phyloP scores from a whole-genome alignment of 2,329 filamentous ascomycete species.

The Didymella keratinophila region DNA sequence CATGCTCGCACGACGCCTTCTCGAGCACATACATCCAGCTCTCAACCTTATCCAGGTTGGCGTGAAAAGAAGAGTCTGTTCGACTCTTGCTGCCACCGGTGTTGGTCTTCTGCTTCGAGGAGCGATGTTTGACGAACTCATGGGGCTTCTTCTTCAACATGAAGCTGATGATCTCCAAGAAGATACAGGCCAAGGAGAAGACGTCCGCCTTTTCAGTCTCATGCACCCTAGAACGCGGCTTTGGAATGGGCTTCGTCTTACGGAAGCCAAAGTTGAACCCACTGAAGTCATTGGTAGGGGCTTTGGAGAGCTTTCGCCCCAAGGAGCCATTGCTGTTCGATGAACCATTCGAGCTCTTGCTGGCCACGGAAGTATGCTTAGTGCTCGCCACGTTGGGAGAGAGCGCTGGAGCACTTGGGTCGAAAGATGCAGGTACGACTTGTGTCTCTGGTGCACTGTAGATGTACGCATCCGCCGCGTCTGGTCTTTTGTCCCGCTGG shows the following conservation, averaged over 20 bases:
- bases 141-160: constrained; percentile 72
- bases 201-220: constrained; percentile 66
- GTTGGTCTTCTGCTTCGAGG: constrained; percentile 67
- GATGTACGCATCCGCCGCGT: constrained; percentile 75
- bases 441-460: constrained; percentile 72
- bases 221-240: constrained; percentile 38
- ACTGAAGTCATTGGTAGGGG: constrained; percentile 43
- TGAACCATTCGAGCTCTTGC: constrained; percentile 49
- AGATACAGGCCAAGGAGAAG: constrained; percentile 76
- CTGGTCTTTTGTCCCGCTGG: constrained; percentile 60
- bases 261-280: constrained; percentile 51
- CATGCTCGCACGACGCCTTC: constrained; percentile 60
- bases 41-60: constrained; percentile 72
- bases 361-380: constrained; percentile 44
- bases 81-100: constrained; percentile 60
- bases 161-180: constrained; percentile 74
- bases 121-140: constrained; percentile 72
- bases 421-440: constrained; percentile 40
- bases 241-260: constrained; percentile 39
- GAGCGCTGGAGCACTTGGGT: constrained; percentile 22
- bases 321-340: constrained; percentile 44
- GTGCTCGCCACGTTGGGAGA: constrained; percentile 26
- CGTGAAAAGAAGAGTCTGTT: constrained; percentile 75
- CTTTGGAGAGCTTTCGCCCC: constrained; percentile 46
- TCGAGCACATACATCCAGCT: constrained; percentile 71